Base-by-base conservation (phyloP, 768 basidiomycete genomes). In the Psilocybe azurescens region DNA sequence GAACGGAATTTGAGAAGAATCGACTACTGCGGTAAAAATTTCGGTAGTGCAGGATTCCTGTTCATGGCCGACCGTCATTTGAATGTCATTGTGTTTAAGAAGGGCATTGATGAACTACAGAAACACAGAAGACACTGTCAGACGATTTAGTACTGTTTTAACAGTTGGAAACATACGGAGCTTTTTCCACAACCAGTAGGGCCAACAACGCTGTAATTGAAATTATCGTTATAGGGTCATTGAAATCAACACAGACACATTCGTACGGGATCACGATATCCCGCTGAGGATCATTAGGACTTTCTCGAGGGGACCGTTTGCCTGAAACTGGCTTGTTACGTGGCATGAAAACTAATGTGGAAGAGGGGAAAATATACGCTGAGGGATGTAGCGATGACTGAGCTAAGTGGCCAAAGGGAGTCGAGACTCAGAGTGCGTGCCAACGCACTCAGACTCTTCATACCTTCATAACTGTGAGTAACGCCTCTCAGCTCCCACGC, bases 141-240 rank as follows among this genome's bases (percentile, higher is more conserved):
- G 24, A 2, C 24, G 24, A 24, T 24, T 24, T 24, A 24, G 24
- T 24, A 24, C 24, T 8, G 6, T 13, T 44, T 16, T 16, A 44
- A 44, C 8, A 44, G 14, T 18, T 14, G 11, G 5, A 44, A 44
- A n/a, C 41, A 54, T 38, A 54, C 53, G 5, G 53, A 11, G 36
- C 53, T 54, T 39, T 54, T 54, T 9, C 53, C 53, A 5, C 32
- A 33, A 32, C 53, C 53, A 54, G 32, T 54, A 13, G 53, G 32
- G 4, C 53, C 53, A 14, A 54, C 36, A 54, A 54, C 53, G 14
- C 53, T 54, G 16, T 24, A 24, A 24, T 24, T 24, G 1, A 24
- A 39, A 39, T 8, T 10, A 8, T 36, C 18, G 6, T 28, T 54
- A 54, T 39, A n/a, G 24, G 16, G 32, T 9, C 32, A 38, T 38